A percentile compares a stretch with the other conserved stretches of the same genome.
phyloP scores from a whole-genome alignment of 2,329 filamentous ascomycete genomes.

The Colletotrichum nymphaeae region DNA sequence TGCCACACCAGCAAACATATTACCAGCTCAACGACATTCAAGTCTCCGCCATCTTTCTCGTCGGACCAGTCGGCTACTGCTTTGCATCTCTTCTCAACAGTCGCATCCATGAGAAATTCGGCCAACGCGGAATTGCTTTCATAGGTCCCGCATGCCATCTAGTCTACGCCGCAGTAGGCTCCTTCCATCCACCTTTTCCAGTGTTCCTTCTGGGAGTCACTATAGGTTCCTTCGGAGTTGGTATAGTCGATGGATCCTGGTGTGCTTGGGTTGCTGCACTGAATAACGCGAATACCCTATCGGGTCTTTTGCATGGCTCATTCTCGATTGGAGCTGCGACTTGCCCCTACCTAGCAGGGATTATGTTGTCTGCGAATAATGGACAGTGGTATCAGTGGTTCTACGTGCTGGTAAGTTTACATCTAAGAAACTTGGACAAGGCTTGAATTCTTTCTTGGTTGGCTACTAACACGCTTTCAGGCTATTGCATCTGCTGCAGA shows the following conservation, averaged over 20 bases:
- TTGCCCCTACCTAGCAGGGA: constrained; percentile 76
- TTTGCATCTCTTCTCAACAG: constrained; percentile 52
- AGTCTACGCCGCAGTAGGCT: constrained; percentile 71
- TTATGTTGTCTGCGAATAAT: constrained; percentile 72
- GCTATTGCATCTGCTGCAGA: constrained; percentile 65
- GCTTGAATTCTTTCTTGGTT: background rate
- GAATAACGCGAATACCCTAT: constrained; percentile 58
- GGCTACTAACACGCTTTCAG: background rate
- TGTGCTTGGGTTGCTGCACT: constrained; percentile 57
- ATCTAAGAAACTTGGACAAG: rapidly evolving
- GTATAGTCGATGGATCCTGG: constrained; percentile 55
- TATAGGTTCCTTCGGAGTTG: constrained; percentile 56
- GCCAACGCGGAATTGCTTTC: constrained; percentile 67
- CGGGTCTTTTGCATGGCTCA: constrained; percentile 77
- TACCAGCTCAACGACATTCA: constrained; percentile 54
- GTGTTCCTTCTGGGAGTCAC: constrained; percentile 73
- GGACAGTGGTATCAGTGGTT: constrained; percentile 80
- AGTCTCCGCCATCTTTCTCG: constrained; percentile 58
- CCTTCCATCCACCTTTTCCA: constrained; percentile 76
- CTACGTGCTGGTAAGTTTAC: constrained; percentile 72
- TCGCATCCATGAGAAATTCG: constrained; percentile 58
- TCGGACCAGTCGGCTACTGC: constrained; percentile 56
- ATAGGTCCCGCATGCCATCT: constrained; percentile 51
- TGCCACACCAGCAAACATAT: constrained; percentile 49
- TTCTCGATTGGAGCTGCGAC: constrained; percentile 80